Evolutionary conservation across 1,284 basidiomycete species (phyloP).

Genomic region (Ganoderma meredithae): DNA sequence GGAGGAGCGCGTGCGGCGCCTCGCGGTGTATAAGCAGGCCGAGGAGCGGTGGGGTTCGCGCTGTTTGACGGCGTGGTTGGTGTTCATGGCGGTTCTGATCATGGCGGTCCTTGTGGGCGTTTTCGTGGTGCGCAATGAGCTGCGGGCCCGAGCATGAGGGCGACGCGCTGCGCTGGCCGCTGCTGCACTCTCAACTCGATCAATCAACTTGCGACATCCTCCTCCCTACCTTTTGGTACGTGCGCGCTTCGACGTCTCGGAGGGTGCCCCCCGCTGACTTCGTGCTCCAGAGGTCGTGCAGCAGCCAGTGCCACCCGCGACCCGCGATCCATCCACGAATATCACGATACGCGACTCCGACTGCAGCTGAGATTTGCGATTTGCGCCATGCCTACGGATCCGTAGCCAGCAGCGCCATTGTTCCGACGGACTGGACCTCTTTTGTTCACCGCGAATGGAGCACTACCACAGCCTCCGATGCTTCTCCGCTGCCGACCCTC

Average conservation of each 20-base stretch:
- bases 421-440: slow-evolving; percentile 11
- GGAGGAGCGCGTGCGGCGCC: slow-evolving; percentile 23
- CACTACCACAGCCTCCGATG: slow-evolving; percentile 8
- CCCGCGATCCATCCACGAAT: not conserved
- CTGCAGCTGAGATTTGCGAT: not conserved
- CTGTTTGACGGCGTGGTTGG: slow-evolving; percentile 18
- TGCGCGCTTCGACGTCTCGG: not conserved
- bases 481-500: not conserved
- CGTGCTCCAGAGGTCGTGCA: not conserved
- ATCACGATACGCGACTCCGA: too few relatives aligned
- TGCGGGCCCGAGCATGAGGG: not conserved
- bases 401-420: not conserved
- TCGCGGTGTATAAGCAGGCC: slow-evolving; percentile 17
- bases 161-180: not conserved
- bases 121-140: not conserved
- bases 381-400: too few relatives aligned
- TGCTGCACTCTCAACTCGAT: too few relatives aligned
- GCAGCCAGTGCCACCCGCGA: not conserved
- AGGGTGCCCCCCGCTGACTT: not conserved
- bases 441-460: slow-evolving; percentile 10
- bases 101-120: slow-evolving; percentile 16
- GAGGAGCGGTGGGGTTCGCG: slow-evolving; percentile 28
- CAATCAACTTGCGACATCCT: too few relatives aligned
- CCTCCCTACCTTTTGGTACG: not conserved
- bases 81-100: slow-evolving; percentile 8